phyloP scores from a whole-genome alignment of 768 basidiomycete genomes.

The Mycena venus region DNA sequence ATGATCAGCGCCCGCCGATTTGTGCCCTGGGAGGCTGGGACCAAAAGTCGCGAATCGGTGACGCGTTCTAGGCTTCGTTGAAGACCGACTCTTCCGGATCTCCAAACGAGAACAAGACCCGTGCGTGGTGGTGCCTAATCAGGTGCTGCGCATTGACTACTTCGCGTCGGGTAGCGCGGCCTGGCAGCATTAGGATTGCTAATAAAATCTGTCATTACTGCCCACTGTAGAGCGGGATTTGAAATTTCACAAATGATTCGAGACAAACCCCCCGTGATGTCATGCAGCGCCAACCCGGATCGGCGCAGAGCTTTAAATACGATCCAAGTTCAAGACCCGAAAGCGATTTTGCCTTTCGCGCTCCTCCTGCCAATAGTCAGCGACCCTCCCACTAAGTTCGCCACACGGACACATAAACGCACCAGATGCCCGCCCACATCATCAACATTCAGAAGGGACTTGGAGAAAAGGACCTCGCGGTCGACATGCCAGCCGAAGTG shows the following conservation, averaged over 20 bases:
- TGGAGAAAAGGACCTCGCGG: slow-evolving; percentile 39
- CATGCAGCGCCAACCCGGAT: slow-evolving; percentile 15
- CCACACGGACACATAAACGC: background rate
- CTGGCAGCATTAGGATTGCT: background rate
- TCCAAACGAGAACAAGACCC: no score
- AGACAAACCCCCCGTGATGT: slow-evolving; percentile 29
- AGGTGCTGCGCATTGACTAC: slow-evolving; percentile 1
- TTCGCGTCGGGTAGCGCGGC: slow-evolving; percentile 9
- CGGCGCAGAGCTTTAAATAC: slow-evolving; percentile 10
- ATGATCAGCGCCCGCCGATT: background rate
- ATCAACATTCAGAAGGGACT: slow-evolving; percentile 61
- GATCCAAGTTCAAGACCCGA: background rate
- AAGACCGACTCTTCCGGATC: background rate
- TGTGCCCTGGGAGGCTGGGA: background rate
- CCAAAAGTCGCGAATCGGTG: background rate
- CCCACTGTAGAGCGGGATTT: background rate
- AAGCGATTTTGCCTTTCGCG: no score
- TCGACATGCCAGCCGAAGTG: slow-evolving; percentile 40
- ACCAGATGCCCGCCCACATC: slow-evolving; percentile 61
- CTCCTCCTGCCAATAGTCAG: background rate
- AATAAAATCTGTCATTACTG: background rate
- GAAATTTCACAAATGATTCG: background rate
- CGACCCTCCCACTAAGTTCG: background rate
- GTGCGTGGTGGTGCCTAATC: background rate
- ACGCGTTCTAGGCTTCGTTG: background rate